Evolutionary conservation across 768 basidiomycete genomes (phyloP).

Genomic region (Mrakia hoshinonis): DNA sequence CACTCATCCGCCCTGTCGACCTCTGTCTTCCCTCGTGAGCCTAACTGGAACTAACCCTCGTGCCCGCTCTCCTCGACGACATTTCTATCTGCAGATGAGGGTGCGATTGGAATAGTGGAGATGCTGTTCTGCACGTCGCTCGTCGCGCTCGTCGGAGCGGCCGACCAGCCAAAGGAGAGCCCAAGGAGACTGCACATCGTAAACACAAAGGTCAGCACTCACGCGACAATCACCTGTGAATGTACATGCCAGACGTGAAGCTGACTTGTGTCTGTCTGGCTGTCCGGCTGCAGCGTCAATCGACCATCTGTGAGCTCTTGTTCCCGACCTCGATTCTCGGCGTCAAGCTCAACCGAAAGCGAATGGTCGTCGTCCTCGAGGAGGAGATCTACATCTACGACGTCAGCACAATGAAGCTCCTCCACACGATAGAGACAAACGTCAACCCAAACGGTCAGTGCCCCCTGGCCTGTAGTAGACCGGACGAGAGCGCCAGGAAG

Average conservation of each 20-base stretch:
- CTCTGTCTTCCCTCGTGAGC: background rate
- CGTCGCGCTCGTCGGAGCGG: conserved; percentile 91
- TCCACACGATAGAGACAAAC: conserved; percentile 95
- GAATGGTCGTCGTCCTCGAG: conserved; percentile 89
- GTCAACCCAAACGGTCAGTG: conserved; percentile 81
- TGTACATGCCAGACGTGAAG: too few species aligned
- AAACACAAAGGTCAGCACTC: conserved; percentile 89
- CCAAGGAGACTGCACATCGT: conserved; percentile 94
- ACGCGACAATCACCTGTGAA: background rate
- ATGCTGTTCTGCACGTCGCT: conserved; percentile 99
- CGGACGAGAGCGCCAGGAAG: background rate
- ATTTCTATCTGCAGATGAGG: conserved; percentile 56
- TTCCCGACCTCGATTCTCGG: conserved; percentile 93
- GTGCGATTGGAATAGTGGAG: conserved; percentile 90
- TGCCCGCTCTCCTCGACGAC: too few species aligned
- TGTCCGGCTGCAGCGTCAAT: conserved; percentile 61
- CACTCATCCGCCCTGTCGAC: background rate
- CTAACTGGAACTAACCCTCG: background rate
- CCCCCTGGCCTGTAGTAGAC: too few species aligned
- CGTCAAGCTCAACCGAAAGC: conserved; percentile 97
- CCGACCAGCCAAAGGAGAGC: conserved; percentile 80
- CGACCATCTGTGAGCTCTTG: conserved; percentile 95
- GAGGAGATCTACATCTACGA: conserved; percentile 99
- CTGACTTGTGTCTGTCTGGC: background rate
- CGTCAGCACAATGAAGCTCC: conserved; percentile 92